These are phyloP conservation scores for Vanrija pseudolonga DNA, from an alignment of 1,284 basidiomycete species.

Conservation along the genomic window DNA sequence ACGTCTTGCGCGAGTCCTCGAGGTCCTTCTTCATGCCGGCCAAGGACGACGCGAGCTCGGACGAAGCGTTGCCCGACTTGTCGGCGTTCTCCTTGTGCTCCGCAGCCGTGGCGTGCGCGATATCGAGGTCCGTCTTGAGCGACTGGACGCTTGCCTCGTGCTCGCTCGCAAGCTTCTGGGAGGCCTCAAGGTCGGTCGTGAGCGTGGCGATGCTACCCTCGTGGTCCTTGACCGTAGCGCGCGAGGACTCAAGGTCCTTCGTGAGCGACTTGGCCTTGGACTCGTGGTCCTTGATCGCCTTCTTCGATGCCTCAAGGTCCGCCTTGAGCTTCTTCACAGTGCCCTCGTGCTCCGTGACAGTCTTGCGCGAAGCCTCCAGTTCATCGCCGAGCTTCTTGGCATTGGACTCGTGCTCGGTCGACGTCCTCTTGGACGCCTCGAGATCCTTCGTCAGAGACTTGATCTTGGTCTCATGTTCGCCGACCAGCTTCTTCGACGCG, in stretches of 20 bases:
- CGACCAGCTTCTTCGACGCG: not conserved
- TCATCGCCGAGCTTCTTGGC: conserved; percentile 1
- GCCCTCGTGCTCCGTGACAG: not conserved
- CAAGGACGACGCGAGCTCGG: not conserved
- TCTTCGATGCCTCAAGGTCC: not conserved
- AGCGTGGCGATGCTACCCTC: not conserved
- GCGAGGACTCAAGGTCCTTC: conserved; percentile 1
- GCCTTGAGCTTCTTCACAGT: not conserved
- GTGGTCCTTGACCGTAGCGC: conserved; percentile 1
- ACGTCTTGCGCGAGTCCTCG: not conserved
- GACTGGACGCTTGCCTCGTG: not conserved
- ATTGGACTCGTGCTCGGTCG: not conserved
- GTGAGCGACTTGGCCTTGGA: not conserved
- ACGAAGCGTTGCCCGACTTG: not conserved
- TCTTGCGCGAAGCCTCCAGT: conserved; percentile 1
- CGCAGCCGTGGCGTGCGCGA: not conserved
- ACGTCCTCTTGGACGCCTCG: not conserved
- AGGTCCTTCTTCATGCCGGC: not conserved
- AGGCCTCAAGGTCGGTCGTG: conserved; percentile 6
- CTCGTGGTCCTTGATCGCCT: conserved; percentile 1
- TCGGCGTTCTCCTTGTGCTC: not conserved
- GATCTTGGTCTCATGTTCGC: not conserved
- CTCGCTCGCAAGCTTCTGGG: conserved; percentile 1
- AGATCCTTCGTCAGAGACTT: not conserved
- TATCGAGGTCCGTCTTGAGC: not conserved